Percentiles rank a stretch among this genome's conserved stretches.
Conservation (phyloP, 2,329 filamentous ascomycete genomes). For the Curvularia lunata region DNA sequence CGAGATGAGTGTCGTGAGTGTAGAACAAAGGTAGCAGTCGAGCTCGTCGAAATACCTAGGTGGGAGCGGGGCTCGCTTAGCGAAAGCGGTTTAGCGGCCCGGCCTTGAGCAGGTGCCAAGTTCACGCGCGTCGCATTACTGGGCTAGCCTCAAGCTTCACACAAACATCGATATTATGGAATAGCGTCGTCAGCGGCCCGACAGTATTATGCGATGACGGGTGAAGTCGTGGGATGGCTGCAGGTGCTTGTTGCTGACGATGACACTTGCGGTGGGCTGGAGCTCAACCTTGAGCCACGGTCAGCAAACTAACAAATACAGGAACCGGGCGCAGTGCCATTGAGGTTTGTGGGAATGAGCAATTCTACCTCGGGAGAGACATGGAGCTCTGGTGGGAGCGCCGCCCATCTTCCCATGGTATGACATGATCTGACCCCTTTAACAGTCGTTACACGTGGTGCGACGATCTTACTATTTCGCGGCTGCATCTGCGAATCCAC, state of each 20-base stretch:
- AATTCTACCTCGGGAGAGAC: conserved; percentile 47
- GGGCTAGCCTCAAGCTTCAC: conserved; percentile 5
- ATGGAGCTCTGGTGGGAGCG: conserved; percentile 40
- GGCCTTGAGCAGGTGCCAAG: conserved; percentile 11
- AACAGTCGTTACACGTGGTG: conserved; percentile 41
- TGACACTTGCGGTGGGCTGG: conserved; percentile 26
- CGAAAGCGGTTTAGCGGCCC: conserved; percentile 7
- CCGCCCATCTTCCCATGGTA: conserved; percentile 2
- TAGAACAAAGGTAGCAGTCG: conserved; percentile 41
- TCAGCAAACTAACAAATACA: conserved; percentile 29
- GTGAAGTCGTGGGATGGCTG: conserved; percentile 37
- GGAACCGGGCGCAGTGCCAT: conserved; percentile 33
- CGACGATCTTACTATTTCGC: conserved; percentile 50
- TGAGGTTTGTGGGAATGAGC: conserved; percentile 43
- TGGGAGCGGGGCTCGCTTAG: conserved; percentile 39
- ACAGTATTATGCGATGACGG: conserved; percentile 29
- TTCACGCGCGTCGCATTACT: conserved; percentile 22
- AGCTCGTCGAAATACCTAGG: conserved; percentile 22
- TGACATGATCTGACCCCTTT: conserved; percentile 24
- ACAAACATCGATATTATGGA: conserved; percentile 2
- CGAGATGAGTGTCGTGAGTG: conserved; percentile 53
- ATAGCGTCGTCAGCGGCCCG: neutral
- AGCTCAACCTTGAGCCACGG: neutral
- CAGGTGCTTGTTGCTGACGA: conserved; percentile 28
- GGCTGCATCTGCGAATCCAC: conserved; percentile 55